Evolutionary conservation across 2,329 filamentous ascomycete species (phyloP), one percentile per base, ranked within the genome.

Genomic region (Fusarium sp.): DNA sequence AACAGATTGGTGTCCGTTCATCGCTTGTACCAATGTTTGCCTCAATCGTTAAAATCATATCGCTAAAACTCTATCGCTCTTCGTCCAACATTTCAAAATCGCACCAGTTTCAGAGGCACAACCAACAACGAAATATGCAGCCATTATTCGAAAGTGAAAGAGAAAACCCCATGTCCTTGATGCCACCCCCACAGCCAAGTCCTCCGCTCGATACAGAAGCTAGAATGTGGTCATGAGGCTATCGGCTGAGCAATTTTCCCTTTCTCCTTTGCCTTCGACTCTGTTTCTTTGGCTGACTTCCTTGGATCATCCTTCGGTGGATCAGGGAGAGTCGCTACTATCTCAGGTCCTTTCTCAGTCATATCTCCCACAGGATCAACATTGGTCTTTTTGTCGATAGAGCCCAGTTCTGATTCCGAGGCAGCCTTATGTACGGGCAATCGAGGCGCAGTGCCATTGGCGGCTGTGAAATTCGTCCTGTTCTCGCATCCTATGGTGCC

Each of bases 51-150:
- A 15, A 28, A 56, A 51, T 28, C 59, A 61, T 59, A 41, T 20
- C 60, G 65, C 70, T 72, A 33, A 56, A 67, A 54, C 55, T 38
- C 57, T 56, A 39, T 59, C 70, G 61, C 70, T 72, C 33, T 26
- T 51, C 24, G 45, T 45, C 28, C 45, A 38, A 36, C 31, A 26
- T n/a, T 48, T 20, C 53, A 22, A 38, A 38, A 67, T 53, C 28
- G 33, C 26, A 42, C 31, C n/a, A 22, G 13, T 35, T 26, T 22
- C 26, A 39, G 30, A 24, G 44, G 22, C 44, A 53, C 15, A 31
- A 20, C 30, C 57, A 39, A 53, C 26, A 31, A 26, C 38, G 28
- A n/a, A 16, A 30, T 22, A 18, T 48, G 31, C 28, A 26, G 15
- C n/a, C 56, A 53, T 51, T 59, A 20, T 22, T 59, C 45, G 41